These are phyloP conservation scores for Wolfiporia cocos DNA, from an alignment of 1,284 basidiomycete genomes.

Conservation along the genomic window DNA sequence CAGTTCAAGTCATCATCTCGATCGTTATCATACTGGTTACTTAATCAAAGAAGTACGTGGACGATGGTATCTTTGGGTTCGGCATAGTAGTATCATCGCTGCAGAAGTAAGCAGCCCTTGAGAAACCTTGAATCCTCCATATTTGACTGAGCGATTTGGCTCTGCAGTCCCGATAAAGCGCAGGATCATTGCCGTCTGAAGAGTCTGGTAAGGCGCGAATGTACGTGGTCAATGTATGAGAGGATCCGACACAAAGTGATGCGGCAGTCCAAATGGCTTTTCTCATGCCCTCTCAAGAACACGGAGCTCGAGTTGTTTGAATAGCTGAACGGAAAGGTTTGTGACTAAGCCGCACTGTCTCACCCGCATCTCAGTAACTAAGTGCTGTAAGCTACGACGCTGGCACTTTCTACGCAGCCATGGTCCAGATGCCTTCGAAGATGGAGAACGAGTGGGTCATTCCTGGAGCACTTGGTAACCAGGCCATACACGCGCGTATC, in stretches of 20 bases:
- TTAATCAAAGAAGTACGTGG: too few species aligned
- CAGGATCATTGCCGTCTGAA: constrained; percentile 22
- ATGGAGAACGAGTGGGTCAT: constrained; percentile 26
- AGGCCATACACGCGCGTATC: constrained; percentile 40
- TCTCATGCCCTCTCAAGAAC: constrained; percentile 17
- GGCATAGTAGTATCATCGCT: too few species aligned
- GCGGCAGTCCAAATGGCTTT: constrained; percentile 23
- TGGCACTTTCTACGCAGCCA: constrained; percentile 23
- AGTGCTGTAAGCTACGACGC: constrained; percentile 20
- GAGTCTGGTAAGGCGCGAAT: constrained; percentile 21
- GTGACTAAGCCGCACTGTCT: not conserved
- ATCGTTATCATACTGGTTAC: too few species aligned
- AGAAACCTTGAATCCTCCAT: too few species aligned
- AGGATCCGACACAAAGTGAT: constrained; percentile 25
- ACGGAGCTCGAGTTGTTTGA: not conserved
- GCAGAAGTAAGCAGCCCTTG: too few species aligned
- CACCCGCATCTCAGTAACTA: not conserved
- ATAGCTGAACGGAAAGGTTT: constrained; percentile 8
- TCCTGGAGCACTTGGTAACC: constrained; percentile 34
- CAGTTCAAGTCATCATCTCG: too few species aligned
- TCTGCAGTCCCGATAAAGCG: constrained; percentile 19
- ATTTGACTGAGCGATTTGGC: not conserved
- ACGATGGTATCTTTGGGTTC: too few species aligned
- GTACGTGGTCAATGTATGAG: constrained; percentile 23
- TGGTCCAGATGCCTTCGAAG: constrained; percentile 32